Conservation (phyloP, 2,329 filamentous ascomycete species). For the Alternaria solani region DNA sequence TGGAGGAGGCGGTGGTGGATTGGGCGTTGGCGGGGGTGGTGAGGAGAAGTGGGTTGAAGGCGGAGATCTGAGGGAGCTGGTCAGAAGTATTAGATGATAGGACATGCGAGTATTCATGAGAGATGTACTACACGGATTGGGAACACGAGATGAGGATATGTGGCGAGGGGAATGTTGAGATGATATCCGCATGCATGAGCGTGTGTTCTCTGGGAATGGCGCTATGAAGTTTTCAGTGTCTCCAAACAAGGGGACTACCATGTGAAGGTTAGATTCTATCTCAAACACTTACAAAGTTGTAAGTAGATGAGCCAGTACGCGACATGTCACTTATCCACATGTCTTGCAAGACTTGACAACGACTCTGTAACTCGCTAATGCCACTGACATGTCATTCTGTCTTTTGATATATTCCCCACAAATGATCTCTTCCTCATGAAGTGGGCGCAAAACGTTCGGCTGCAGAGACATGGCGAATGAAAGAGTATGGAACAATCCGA, state of each 20-base stretch:
- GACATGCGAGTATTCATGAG: not conserved
- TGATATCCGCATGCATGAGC: not conserved
- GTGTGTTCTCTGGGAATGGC: not conserved
- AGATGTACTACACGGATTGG: not conserved
- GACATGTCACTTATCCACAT: not conserved
- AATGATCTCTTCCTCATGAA: not conserved
- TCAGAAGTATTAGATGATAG: conserved; percentile 53
- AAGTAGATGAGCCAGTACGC: not conserved
- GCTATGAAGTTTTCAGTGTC: not conserved
- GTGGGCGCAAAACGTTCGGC: not conserved
- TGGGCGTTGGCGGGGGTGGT: conserved; percentile 51
- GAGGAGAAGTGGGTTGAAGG: conserved; percentile 60
- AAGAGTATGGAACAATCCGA: not conserved
- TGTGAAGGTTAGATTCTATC: not conserved
- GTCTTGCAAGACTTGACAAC: not conserved
- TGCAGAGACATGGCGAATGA: not conserved
- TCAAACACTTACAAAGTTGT: not conserved
- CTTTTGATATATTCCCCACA: not conserved
- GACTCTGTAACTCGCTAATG: not conserved
- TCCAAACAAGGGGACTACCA: not conserved
- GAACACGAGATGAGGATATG: not conserved
- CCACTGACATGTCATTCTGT: not conserved
- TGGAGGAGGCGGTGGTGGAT: conserved; percentile 42
- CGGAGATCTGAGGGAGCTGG: conserved; percentile 58
- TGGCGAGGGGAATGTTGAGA: not conserved